Evolutionary conservation across 1,284 basidiomycete genomes (phyloP).

Genomic region (Cystobasidium sp.): DNA sequence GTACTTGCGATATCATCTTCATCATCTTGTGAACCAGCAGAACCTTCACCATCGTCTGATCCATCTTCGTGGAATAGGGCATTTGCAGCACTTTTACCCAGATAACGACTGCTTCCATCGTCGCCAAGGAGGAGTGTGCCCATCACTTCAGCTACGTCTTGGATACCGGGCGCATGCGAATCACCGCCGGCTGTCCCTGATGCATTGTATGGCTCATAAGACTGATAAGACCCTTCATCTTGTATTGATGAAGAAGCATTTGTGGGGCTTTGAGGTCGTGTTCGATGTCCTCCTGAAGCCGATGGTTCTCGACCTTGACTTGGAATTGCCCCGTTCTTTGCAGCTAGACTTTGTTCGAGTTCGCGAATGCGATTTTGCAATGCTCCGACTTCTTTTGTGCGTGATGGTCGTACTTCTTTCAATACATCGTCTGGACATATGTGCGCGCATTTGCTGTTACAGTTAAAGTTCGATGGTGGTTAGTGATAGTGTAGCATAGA

Average conservation of each 20-base stretch:
- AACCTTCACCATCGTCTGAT: constrained; percentile 39
- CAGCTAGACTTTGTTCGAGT: constrained; percentile 27
- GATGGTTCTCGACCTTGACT: neutral
- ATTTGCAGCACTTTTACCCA: constrained; percentile 41
- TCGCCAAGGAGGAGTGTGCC: constrained; percentile 42
- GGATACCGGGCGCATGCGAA: constrained; percentile 24
- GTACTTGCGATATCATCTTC: constrained; percentile 32
- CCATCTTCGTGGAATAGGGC: constrained; percentile 41
- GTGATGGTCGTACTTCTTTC: constrained; percentile 41
- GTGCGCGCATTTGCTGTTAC: constrained; percentile 41
- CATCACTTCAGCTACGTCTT: constrained; percentile 44
- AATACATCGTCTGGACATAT: constrained; percentile 43
- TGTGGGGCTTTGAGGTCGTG: constrained; percentile 23
- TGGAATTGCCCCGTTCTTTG: neutral
- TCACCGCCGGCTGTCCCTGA: neutral
- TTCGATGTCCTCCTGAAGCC: constrained; percentile 7
- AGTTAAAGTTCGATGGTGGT: neutral
- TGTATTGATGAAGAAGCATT: constrained; percentile 21
- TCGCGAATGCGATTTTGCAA: constrained; percentile 38
- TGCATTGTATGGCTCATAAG: constrained; percentile 29
- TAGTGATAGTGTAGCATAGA: neutral
- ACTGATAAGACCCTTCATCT: constrained; percentile 15
- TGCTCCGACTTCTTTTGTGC: constrained; percentile 24
- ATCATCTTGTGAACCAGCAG: constrained; percentile 31
- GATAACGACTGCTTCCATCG: constrained; percentile 38